phyloP scores from a whole-genome alignment of 2,329 filamentous ascomycete species.

The Pyricularia grisea region DNA sequence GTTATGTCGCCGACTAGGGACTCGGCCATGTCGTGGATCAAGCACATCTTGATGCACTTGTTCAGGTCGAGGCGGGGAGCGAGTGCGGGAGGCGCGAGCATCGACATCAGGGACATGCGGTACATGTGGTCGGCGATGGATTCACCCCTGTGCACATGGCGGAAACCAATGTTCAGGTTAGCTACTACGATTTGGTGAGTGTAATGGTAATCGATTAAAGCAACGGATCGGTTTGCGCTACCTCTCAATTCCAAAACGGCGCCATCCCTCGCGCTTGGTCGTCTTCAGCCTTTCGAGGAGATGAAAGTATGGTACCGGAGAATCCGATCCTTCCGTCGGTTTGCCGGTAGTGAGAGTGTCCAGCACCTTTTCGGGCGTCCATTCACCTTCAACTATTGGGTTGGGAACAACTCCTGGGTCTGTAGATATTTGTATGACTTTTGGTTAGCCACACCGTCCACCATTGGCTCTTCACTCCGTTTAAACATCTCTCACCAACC shows the following conservation, averaged over 20 bases:
- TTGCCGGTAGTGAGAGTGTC: conserved; percentile 49
- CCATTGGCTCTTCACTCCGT: neutral
- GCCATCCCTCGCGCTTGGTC: conserved; percentile 92
- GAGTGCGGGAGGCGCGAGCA: conserved; percentile 75
- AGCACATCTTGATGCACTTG: conserved; percentile 88
- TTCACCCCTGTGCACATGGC: conserved; percentile 52
- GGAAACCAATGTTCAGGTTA: neutral
- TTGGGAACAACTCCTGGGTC: conserved; percentile 25
- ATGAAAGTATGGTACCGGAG: conserved; percentile 89
- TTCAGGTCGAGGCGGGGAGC: conserved; percentile 63
- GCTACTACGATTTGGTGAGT: neutral
- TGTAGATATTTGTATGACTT: conserved; percentile 12
- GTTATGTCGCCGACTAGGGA: conserved; percentile 94
- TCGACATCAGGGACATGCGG: conserved; percentile 93
- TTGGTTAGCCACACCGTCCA: neutral
- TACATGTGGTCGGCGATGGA: conserved; percentile 99
- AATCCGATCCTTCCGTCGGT: conserved; percentile 51
- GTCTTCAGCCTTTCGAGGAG: conserved; percentile 90
- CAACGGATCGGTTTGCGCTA: conserved; percentile 17
- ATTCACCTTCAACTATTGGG: conserved; percentile 34
- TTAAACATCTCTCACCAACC: neutral
- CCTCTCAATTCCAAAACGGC: conserved; percentile 68
- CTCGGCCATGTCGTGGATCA: conserved; percentile 97
- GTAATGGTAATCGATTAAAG: neutral
- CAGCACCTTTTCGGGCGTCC: conserved; percentile 55